Conservation (phyloP, 106 monocot species). For the Dioscorea alata region DNA sequence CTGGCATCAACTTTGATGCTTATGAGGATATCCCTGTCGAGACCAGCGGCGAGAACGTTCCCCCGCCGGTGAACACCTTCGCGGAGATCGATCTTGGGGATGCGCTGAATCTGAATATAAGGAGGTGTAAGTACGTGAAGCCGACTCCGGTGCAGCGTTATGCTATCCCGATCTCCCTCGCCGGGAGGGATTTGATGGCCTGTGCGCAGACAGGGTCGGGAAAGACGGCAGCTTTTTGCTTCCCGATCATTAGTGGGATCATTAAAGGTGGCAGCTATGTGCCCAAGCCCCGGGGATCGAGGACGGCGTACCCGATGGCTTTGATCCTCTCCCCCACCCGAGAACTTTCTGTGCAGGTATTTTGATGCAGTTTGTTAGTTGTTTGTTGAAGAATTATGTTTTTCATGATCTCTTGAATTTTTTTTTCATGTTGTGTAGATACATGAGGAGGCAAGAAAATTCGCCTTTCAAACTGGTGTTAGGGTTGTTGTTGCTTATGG, state of each 20-base stretch:
- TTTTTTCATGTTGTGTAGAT: conserved; percentile 1
- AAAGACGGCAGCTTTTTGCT: conserved; percentile 79
- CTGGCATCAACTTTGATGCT: conserved; percentile 71
- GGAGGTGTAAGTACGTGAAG: conserved; percentile 71
- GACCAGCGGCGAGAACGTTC: conserved; percentile 53
- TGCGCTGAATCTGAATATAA: conserved; percentile 68
- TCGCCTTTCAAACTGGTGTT: conserved; percentile 20
- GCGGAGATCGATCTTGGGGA: conserved; percentile 70
- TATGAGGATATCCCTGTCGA: conserved; percentile 81
- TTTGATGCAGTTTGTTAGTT: neutral
- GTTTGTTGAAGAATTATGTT: no score
- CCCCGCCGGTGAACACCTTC: conserved; percentile 59
- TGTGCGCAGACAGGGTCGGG: conserved; percentile 84
- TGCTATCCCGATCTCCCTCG: conserved; percentile 66
- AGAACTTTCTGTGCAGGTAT: conserved; percentile 64
- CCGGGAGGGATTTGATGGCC: conserved; percentile 67
- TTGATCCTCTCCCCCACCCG: conserved; percentile 70
- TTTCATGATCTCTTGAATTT: no score
- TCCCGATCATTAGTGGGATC: conserved; percentile 73
- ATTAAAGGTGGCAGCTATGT: conserved; percentile 33
- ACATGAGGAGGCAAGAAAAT: conserved; percentile 12
- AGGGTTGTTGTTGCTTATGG: conserved; percentile 40
- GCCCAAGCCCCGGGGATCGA: conserved; percentile 38
- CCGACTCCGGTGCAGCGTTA: conserved; percentile 77
- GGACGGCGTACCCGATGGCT: conserved; percentile 51